Evolutionary conservation across 441 rosid genomes (phyloP), one percentile per base, ranked within the genome.

Genomic region (Arabidopsis hybrid): DNA sequence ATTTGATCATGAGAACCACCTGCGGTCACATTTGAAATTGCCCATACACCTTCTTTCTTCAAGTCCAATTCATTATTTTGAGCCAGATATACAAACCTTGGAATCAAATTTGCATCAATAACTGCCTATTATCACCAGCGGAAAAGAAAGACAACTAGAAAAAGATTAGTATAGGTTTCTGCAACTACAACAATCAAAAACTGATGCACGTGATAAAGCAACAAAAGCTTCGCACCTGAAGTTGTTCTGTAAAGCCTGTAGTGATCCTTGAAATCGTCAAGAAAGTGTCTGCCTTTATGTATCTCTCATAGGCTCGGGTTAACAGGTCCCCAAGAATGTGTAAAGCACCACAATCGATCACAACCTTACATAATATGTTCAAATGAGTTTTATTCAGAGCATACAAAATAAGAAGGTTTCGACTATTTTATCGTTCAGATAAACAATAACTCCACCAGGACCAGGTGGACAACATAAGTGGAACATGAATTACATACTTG

Each of bases 201-300:
- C 26, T 21, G 26, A 21, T 21, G 26, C 26, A 21, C 26, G 26
- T 21, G 26, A 21, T 21, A 21, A 21, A 21, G 29, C 12, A 50
- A 50, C 12, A 52, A 29, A 8, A 5, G 2, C 5, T 34, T 11
- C 40, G n/a, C 45, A 82, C 89, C 87, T 83, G 83, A 69, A 84
- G 77, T 66, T 86, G 86, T 46, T 77, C 81, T 39, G 40, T 75
- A 76, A 74, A 79, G 69, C 89, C 84, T 60, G 85, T 82, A 14
- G 89, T 84, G 64, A 86, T 78, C 38, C 82, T 84, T 73, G 87
- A 82, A 79, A 86, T 77, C 13, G 83, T 81, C 86, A 79, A 80
- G 74, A 87, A 83, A 72, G 55, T 84, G 72, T 80, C 85, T 8
- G 1, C 1, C 34, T 78, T 82, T 39, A 82, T 79, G 78, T 77